Base-by-base conservation (phyloP, 1,284 basidiomycete species). In the Ustilago sp. region DNA sequence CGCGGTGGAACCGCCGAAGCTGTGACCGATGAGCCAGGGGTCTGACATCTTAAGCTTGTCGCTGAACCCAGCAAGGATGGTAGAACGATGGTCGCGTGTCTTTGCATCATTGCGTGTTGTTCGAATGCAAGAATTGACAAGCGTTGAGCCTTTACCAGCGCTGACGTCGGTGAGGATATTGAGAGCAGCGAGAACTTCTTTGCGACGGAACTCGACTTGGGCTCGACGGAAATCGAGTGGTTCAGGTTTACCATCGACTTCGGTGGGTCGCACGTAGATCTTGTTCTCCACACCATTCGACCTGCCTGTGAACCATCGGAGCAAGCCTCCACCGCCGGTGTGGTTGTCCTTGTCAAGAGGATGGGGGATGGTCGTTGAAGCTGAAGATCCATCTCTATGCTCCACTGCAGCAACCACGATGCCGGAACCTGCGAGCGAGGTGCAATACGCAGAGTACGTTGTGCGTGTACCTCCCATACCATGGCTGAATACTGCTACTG, bases 321-420 rank as follows among this genome's bases (percentile, higher is more conserved):
- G 56, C 17, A 68, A 39, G 0, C 74, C 74, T 12, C 43, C 43
- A 15, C 43, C 35, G 2, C n/a, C 19, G 31, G 31, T n/a, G 3
- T 38, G 39, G 4, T n/a, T 41, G 12, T 57, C 62, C 11, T 68
- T 61, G 4, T 9, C 32, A 12, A 17, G 6, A 8, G 76, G 59
- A 39, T 70, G 64, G 36, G 73, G 64, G 50, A 81, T 69, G 7
- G 63, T 68, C 1, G 80, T 81, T 3, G 63, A 77, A 3, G 81
- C 68, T 0, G 64, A 63, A 8, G 80, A 80, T 1, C 80, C 79
- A 60, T 84, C 82, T 11, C 82, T 59, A 52, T 84, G 82, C 54
- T 84, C 82, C 9, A 84, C 63, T 15, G 82, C 81, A 15, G 78
- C 80, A 8, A 84, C 77, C 17, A 84, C 63, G 34, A 81, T 70